A percentile compares a stretch with the other conserved stretches of the same genome.
Evolutionary conservation across 148 eudicot species (phyloP).

Genomic region (Polygonum maritimum): DNA sequence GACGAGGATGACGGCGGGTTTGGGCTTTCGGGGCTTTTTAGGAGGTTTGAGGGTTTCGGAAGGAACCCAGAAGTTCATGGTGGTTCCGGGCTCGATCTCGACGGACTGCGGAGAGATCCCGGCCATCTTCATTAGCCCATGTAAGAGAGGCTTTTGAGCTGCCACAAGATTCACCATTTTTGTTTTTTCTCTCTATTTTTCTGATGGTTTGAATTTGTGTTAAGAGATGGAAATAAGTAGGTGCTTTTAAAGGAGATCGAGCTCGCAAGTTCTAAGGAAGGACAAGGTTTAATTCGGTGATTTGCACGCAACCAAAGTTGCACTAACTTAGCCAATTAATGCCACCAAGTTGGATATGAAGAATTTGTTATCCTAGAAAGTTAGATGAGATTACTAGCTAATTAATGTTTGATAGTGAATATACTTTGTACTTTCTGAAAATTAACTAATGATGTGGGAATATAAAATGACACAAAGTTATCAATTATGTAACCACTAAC

Average conservation of each 20-base stretch:
- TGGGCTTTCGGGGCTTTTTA: constrained; percentile 19
- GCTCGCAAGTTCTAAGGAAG: background rate
- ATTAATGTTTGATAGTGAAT: background rate
- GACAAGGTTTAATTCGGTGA: background rate
- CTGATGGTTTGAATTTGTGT: background rate
- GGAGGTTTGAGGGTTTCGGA: constrained; percentile 34
- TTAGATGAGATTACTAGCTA: background rate
- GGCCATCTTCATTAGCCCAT: constrained; percentile 67
- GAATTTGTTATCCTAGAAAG: background rate
- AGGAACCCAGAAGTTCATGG: constrained; percentile 82
- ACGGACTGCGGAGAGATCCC: constrained; percentile 54
- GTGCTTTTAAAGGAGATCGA: background rate
- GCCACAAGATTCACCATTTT: constrained; percentile 85
- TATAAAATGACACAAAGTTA: too few species aligned
- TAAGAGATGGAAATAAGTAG: background rate
- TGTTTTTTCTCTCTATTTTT: background rate
- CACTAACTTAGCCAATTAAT: too few species aligned
- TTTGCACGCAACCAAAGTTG: too few species aligned
- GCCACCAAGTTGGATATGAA: too few species aligned
- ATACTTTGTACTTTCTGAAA: too few species aligned
- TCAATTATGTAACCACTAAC: too few species aligned
- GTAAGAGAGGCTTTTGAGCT: constrained; percentile 60
- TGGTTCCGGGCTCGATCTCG: constrained; percentile 61
- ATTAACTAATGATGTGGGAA: too few species aligned
- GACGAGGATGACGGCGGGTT: constrained; percentile 68